Base-by-base conservation (phyloP, 1,284 basidiomycete genomes). In the Austroboletus novae-zelandiae region DNA sequence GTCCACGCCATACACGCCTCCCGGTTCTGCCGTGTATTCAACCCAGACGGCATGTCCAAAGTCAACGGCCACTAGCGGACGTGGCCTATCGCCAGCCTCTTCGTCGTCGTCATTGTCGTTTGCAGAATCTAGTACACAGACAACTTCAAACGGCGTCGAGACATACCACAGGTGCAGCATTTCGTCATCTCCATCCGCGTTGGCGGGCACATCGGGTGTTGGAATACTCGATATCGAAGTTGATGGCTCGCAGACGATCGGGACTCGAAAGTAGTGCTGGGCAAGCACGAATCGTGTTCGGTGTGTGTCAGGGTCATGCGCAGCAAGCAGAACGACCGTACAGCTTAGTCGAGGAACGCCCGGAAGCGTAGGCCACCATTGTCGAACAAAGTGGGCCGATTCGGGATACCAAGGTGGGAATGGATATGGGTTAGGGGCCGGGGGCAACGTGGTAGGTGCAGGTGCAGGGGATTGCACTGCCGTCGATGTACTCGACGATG, bases 41-140 rank as follows among this genome's bases (percentile, higher is more conserved):
- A 88, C 75, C 84, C 85, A 87, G 40, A 83, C 84, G 18, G 85
- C 85, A 59, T 86, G 84, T 31, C 85, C 85, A 66, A 88, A 88
- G 65, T 88, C 85, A n/a, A 88, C 84, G 1, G 85, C 85, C 23
- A 88, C 79, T 10, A 88, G 74, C 23, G 86, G 86, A 6, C 84
- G 72, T 18, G 80, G 80, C 3, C 81, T 74, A 36, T 80, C 79
- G 8, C 57, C 53, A 29, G 61, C 52, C 30, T 67, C 67, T 9
- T 68, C 71, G 0, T 67, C 67, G 25, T 70, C 71, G n/a, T 72
- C 67, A 18, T 54, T 57, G 13, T 62, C 67, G 17, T 55, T 53
- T 23, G 65, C 53, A 9, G 65, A 68, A 57, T 86, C 84, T 43
- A 75, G 67, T 14, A 84, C 80, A 54, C 83, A 83, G 14, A 85